These are phyloP conservation scores for Fusarium sublunatum DNA, from an alignment of 2,329 filamentous ascomycete species.

Conservation along the genomic window DNA sequence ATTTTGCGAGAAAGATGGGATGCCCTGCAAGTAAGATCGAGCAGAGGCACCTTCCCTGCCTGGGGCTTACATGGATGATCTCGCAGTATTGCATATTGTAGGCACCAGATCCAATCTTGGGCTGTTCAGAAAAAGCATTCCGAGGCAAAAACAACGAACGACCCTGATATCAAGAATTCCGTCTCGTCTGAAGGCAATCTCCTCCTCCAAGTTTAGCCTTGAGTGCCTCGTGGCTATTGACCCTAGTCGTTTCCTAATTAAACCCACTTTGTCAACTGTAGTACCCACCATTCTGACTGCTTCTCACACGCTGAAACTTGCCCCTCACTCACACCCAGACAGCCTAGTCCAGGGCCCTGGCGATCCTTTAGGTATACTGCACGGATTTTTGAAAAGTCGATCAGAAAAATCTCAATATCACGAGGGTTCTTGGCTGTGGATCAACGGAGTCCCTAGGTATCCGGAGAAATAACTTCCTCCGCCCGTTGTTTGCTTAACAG, in stretches of 20 bases:
- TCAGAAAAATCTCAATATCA: neutral
- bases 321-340: conserved; percentile 31
- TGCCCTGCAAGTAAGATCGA: conserved; percentile 16
- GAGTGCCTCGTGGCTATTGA: conserved; percentile 21
- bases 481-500: conserved; percentile 5
- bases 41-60: conserved; percentile 25
- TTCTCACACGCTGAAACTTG: conserved; percentile 41
- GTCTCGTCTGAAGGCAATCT: conserved; percentile 7
- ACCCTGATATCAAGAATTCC: conserved; percentile 5
- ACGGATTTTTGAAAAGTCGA: neutral
- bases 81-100: conserved; percentile 6
- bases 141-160: conserved; percentile 18
- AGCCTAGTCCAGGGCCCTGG: conserved; percentile 38
- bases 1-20: conserved; percentile 9
- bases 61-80: conserved; percentile 20
- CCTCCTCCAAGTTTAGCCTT: conserved; percentile 12
- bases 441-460: no score
- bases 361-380: conserved; percentile 35
- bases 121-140: conserved; percentile 8
- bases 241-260: conserved; percentile 13
- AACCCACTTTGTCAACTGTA: conserved; percentile 14
- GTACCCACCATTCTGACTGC: conserved; percentile 22
- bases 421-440: conserved; percentile 3
- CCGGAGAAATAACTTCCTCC: no score
- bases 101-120: conserved; percentile 5